A percentile compares a stretch with the other conserved stretches of the same genome.
These are phyloP conservation scores for Buxus sempervirens DNA, from an alignment of 164 flowering plant species.

Conservation along the genomic window DNA sequence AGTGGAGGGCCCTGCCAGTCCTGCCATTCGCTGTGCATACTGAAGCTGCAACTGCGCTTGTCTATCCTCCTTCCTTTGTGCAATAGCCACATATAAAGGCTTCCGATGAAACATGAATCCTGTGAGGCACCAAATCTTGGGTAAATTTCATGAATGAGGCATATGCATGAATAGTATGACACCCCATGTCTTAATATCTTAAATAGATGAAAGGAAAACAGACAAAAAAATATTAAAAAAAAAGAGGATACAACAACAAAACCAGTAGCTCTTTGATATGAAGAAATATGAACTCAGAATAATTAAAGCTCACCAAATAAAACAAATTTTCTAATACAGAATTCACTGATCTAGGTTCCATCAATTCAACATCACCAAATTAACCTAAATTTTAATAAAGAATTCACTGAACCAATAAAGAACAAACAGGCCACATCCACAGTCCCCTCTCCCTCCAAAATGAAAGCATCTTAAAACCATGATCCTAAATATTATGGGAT, in stretches of 20 bases:
- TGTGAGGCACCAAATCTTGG: conserved; percentile 21
- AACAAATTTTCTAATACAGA: background rate
- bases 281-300: background rate
- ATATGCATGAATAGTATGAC: too few relatives aligned
- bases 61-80: conserved; percentile 88
- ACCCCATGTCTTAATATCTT: too few relatives aligned
- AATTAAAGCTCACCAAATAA: too few relatives aligned
- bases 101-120: conserved; percentile 66
- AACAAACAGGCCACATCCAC: background rate
- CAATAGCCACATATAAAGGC: conserved; percentile 80
- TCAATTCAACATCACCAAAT: background rate
- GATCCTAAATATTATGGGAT: too few relatives aligned
- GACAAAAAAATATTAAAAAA: background rate
- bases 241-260: background rate
- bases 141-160: background rate
- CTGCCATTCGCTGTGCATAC: conserved; percentile 49
- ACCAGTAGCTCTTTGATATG: too few relatives aligned
- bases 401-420: background rate
- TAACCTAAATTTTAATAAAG: background rate
- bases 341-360: background rate
- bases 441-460: too few relatives aligned
- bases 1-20: conserved; percentile 52
- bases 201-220: background rate
- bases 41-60: conserved; percentile 61
- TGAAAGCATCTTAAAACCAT: too few relatives aligned